Evolutionary conservation across 164 flowering plant genomes (phyloP).

Genomic region (Warburgia ugandensis): DNA sequence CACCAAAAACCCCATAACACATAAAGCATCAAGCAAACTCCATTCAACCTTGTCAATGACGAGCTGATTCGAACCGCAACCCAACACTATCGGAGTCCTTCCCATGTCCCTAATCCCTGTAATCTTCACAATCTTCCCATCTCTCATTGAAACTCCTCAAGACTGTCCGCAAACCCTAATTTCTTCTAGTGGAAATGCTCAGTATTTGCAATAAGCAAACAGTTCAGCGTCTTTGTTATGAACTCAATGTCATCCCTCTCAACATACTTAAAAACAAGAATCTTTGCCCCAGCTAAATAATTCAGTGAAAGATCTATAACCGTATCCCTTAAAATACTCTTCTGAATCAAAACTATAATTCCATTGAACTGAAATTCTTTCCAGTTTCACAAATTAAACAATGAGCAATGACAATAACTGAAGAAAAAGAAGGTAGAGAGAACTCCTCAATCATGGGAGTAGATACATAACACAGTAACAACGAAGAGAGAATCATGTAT

Average conservation of each 20-base stretch:
- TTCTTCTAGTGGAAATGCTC: constrained; percentile 92
- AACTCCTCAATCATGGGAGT: too few relatives aligned
- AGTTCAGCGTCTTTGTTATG: constrained; percentile 87
- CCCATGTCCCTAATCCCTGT: constrained; percentile 96
- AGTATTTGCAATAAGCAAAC: constrained; percentile 85
- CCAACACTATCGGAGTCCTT: constrained; percentile 72
- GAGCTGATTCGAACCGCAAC: constrained; percentile 85
- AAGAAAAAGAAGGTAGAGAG: not conserved
- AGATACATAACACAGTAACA: too few relatives aligned
- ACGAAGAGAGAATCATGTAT: too few relatives aligned
- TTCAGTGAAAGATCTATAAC: constrained; percentile 87
- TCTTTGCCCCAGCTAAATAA: constrained; percentile 87
- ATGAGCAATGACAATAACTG: too few relatives aligned
- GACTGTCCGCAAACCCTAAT: constrained; percentile 77
- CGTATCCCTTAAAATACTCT: constrained; percentile 87
- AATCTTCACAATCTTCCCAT: constrained; percentile 82
- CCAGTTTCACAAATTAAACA: too few relatives aligned
- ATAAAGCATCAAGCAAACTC: constrained; percentile 92
- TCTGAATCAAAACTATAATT: constrained; percentile 85
- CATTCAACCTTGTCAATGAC: constrained; percentile 93
- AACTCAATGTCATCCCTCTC: constrained; percentile 96
- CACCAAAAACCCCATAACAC: constrained; percentile 89
- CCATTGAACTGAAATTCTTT: too few relatives aligned
- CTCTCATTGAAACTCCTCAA: constrained; percentile 90
- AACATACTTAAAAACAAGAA: constrained; percentile 84